Evolutionary conservation across 345 rosid genomes (phyloP).

Genomic region (Durio zibethinus): DNA sequence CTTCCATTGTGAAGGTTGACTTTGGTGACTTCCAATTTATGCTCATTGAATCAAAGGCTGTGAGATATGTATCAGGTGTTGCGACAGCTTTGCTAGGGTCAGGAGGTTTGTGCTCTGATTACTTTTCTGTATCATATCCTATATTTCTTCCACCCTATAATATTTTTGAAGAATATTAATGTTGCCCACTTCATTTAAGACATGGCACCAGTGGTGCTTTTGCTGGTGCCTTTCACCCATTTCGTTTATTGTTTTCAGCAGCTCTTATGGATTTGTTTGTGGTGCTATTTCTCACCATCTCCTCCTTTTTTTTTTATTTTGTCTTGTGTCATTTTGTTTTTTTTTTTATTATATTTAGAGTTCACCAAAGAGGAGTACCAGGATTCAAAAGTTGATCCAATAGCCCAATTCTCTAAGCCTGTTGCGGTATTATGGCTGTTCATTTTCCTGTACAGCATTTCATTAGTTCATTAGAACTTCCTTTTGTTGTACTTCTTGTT

Average conservation of each 20-base stretch:
- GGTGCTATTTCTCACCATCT: not conserved
- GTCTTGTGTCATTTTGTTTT: not conserved
- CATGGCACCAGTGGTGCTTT: slow-evolving; percentile 3
- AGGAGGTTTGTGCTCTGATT: slow-evolving; percentile 61
- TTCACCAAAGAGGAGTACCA: slow-evolving; percentile 67
- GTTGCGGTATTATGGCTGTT: slow-evolving; percentile 54
- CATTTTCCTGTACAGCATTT: not conserved
- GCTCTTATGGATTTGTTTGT: not conserved
- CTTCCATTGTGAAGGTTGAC: slow-evolving; percentile 63
- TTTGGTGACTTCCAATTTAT: slow-evolving; percentile 91
- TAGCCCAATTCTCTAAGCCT: slow-evolving; percentile 80
- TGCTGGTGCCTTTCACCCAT: not conserved
- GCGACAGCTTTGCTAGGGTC: slow-evolving; percentile 93
- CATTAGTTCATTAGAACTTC: not conserved
- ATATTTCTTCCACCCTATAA: not conserved
- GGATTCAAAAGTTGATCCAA: slow-evolving; percentile 82
- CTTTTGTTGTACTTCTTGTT: not conserved
- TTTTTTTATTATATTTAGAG: slow-evolving; percentile 36
- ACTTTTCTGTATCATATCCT: not conserved
- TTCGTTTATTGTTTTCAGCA: not conserved
- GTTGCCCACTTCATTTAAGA: not conserved
- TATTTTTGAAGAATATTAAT: too few species aligned
- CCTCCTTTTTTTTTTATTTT: not conserved
- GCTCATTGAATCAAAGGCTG: slow-evolving; percentile 71
- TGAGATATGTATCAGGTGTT: slow-evolving; percentile 82